A percentile compares a stretch with the other conserved stretches of the same genome.
These are phyloP conservation scores for Cercospora brassicicola DNA, from an alignment of 2,329 filamentous ascomycete species.

Conservation along the genomic window DNA sequence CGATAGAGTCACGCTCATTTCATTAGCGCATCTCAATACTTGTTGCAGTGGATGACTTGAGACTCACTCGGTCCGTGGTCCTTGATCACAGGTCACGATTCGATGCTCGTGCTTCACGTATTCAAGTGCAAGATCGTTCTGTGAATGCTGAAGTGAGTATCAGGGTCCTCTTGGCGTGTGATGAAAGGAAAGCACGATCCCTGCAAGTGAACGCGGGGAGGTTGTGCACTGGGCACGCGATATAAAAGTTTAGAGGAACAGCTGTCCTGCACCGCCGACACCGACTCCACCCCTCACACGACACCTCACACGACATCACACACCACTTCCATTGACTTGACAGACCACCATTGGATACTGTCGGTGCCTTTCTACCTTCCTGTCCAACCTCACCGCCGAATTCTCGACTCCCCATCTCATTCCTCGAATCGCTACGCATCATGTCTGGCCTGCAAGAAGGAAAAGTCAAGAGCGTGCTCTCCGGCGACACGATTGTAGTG, in stretches of 20 bases:
- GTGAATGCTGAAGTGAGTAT: neutral
- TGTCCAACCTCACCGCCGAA: neutral
- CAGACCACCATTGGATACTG: neutral
- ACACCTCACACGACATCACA: slow-evolving; percentile 3
- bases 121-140: neutral
- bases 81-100: too few species aligned
- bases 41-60: too few species aligned
- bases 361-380: neutral
- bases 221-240: slow-evolving; percentile 3
- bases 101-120: neutral
- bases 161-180: slow-evolving; percentile 4
- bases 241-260: slow-evolving; percentile 11
- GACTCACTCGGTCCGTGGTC: too few species aligned
- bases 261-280: slow-evolving; percentile 4
- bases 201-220: neutral
- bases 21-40: too few species aligned
- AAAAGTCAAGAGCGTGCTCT: slow-evolving; percentile 89
- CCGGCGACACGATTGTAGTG: slow-evolving; percentile 87
- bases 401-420: neutral
- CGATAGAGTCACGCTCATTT: too few species aligned
- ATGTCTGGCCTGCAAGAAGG: slow-evolving; percentile 56
- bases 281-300: neutral
- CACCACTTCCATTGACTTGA: neutral
- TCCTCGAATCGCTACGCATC: slow-evolving; percentile 3
- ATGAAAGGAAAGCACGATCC: neutral